Evolutionary conservation across 2,329 filamentous ascomycete genomes (phyloP), one percentile per base, ranked within the genome.

Genomic region (Exophiala sideris): DNA sequence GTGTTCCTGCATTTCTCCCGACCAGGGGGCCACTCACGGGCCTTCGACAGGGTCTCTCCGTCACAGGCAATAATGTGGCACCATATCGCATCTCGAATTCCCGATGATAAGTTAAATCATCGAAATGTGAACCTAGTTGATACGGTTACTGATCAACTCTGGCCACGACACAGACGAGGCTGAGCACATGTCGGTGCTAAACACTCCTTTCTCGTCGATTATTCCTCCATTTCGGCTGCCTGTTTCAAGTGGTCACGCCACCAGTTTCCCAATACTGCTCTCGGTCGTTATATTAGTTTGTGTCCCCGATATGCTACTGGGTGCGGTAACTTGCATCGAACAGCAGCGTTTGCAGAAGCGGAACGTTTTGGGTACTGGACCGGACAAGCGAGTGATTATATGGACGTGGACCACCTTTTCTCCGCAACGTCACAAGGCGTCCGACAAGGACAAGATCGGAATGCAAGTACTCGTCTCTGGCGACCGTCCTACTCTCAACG

Each of bases 1-100:
- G 33, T 32, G 48, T 51, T 51, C 48, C 48, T 51, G 48, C 48
- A 51, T 51, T 44, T 44, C 41, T 44, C 21, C 21, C 41, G 41
- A 9, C 5, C 18, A 44, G 41, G 41, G 41, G 41, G 16, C 11
- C 20, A 24, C 41, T 44, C 41, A 20, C 41, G 40, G 18, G 35
- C 35, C 35, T 21, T 16, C 16, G 6, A 9, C 16, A 42, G 16
- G 24, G 18, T 11, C 10, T 24, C 18, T 24, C 21, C 7, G 18
- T 8, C 41, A 29, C 24, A 5, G 24, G 7, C 24, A 29, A 29
- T 29, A 29, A 29, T 29, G 24, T 29, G 24, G 24, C 24, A 29
- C 24, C 24, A 29, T 29, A 29, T 29, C 5, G 7, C 7, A 24
- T 44, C 14, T 29, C n/a, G 8, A 29, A 5, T 20, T 24, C 40